Evolutionary conservation across 208 protist genomes (phyloP).

Genomic region (Leishmania mexicana): DNA sequence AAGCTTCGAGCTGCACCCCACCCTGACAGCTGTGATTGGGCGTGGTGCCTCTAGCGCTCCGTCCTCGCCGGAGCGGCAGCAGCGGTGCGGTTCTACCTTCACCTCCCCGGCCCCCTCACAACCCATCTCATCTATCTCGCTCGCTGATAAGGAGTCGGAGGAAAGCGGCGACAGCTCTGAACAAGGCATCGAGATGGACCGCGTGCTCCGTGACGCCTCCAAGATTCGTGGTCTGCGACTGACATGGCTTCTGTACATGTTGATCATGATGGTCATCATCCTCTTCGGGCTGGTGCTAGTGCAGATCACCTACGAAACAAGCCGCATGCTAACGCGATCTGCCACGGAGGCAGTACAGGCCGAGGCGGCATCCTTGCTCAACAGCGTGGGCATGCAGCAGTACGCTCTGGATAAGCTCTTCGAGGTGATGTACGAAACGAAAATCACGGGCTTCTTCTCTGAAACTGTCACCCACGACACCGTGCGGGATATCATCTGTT

Average conservation of each 20-base stretch:
- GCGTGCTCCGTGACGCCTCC: slow-evolving; percentile 61
- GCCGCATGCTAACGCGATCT: slow-evolving; percentile 37
- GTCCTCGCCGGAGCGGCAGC: background rate
- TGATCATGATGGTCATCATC: slow-evolving; percentile 60
- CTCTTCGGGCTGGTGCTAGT: slow-evolving; percentile 53
- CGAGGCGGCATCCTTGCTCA: slow-evolving; percentile 31
- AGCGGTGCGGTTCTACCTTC: background rate
- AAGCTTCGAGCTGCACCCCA: background rate
- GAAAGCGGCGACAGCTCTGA: slow-evolving; percentile 15
- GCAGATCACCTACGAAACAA: slow-evolving; percentile 60
- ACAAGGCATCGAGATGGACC: slow-evolving; percentile 36
- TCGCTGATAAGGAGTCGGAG: background rate
- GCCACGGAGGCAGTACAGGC: slow-evolving; percentile 40
- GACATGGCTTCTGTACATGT: slow-evolving; percentile 65
- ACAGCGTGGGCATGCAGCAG: slow-evolving; percentile 22
- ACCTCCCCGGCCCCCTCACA: background rate
- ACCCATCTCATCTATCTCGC: background rate
- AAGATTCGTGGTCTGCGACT: slow-evolving; percentile 59
- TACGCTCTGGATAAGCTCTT: slow-evolving; percentile 29
- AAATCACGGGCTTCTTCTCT: background rate
- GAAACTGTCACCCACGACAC: background rate
- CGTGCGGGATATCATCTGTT: slow-evolving; percentile 28
- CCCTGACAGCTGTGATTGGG: background rate
- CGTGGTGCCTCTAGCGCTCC: background rate
- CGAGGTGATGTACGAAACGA: slow-evolving; percentile 6